Conservation (phyloP, 306 rosid species). For the Castanopsis chinensis region DNA sequence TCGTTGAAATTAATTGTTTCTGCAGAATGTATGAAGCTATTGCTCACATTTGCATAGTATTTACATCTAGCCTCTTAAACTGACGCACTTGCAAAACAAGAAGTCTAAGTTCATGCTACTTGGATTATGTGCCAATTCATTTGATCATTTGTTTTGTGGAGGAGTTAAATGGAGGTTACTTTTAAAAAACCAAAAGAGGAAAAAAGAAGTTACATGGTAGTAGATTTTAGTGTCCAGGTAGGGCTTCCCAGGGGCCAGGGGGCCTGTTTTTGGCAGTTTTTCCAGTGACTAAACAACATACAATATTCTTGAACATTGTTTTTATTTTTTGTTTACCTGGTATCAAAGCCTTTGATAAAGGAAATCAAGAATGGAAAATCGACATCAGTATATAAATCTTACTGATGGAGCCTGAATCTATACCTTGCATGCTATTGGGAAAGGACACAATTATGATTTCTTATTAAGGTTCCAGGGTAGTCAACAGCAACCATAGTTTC, state of each 20-base stretch:
- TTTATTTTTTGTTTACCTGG: neutral
- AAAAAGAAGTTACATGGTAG: too few species aligned
- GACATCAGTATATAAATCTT: too few species aligned
- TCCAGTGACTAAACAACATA: neutral
- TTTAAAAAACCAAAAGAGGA: too few species aligned
- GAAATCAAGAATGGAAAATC: neutral
- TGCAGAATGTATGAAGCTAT: neutral
- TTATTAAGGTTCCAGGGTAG: too few species aligned
- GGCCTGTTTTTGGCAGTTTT: neutral
- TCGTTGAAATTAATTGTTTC: too few species aligned
- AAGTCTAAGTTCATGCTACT: neutral
- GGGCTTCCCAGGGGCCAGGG: neutral
- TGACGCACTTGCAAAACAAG: neutral
- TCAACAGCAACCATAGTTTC: too few species aligned
- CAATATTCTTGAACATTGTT: neutral
- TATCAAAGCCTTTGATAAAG: neutral
- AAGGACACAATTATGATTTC: too few species aligned
- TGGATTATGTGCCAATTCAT: neutral
- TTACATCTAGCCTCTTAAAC: neutral
- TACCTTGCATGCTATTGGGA: too few species aligned
- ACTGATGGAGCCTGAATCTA: too few species aligned
- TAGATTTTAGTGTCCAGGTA: neutral
- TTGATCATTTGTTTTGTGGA: neutral
- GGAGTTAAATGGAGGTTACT: neutral
- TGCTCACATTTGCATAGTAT: neutral